Percentiles rank a stretch among this genome's conserved stretches.
phyloP scores from a whole-genome alignment of 1,284 basidiomycete species.

The Papiliotrema terrestris region DNA sequence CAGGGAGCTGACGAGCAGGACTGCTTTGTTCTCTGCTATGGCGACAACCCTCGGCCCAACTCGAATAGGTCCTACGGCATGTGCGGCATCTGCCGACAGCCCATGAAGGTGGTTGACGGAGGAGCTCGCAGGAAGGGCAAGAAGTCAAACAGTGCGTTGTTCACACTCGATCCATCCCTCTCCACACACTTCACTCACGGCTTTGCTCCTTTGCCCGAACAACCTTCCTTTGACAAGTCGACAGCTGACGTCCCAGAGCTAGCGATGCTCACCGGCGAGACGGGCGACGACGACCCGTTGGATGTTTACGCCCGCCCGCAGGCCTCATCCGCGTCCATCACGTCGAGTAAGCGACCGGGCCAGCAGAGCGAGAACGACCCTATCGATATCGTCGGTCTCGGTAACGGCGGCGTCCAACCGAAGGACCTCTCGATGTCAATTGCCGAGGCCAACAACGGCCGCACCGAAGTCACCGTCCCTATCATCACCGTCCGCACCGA shows the following conservation, averaged over 20 bases:
- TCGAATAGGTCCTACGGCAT: slow-evolving; percentile 78
- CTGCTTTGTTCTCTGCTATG: slow-evolving; percentile 93
- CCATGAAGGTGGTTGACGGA: slow-evolving; percentile 83
- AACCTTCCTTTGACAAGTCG: background rate
- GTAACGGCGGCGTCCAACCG: slow-evolving; percentile 22
- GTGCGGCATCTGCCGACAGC: slow-evolving; percentile 90
- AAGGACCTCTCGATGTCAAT: slow-evolving; percentile 51
- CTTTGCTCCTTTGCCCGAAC: slow-evolving; percentile 10
- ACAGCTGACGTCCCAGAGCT: slow-evolving; percentile 43
- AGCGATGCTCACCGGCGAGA: slow-evolving; percentile 75
- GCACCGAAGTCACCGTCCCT: slow-evolving; percentile 71
- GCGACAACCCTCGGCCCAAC: slow-evolving; percentile 66
- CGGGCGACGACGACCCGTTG: background rate
- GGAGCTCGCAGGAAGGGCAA: slow-evolving; percentile 58
- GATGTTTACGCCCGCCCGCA: background rate
- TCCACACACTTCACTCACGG: slow-evolving; percentile 53
- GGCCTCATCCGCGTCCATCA: background rate
- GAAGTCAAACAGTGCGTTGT: slow-evolving; percentile 73
- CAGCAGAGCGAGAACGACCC: no score
- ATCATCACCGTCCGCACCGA: slow-evolving; percentile 85
- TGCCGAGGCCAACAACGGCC: slow-evolving; percentile 38
- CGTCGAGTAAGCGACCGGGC: slow-evolving; percentile 47
- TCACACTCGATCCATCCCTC: background rate
- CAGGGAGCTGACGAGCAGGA: slow-evolving; percentile 56
- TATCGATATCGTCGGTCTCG: no score